phyloP scores from a whole-genome alignment of 2,329 filamentous ascomycete species.

The Xylariaceae sp. region DNA sequence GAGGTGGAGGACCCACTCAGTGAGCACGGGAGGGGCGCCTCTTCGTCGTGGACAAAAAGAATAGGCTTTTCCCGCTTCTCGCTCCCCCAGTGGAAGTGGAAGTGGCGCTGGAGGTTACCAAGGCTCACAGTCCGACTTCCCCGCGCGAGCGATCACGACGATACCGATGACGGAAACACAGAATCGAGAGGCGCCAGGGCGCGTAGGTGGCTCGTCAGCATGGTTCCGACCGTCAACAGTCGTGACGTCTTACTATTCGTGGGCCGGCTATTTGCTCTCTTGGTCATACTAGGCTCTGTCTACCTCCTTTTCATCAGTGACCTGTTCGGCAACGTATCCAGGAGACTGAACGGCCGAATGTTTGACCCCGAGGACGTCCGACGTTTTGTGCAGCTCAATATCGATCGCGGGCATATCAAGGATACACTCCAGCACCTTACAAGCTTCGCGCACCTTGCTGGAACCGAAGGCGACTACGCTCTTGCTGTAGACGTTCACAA shows the following conservation, averaged over 20 bases:
- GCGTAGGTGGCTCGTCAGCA: constrained; percentile 29
- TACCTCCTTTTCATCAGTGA: constrained; percentile 85
- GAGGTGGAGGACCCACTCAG: constrained; percentile 67
- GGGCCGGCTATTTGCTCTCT: constrained; percentile 66
- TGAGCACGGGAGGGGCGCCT: constrained; percentile 26
- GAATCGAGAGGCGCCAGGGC: constrained; percentile 22
- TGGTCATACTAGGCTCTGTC: constrained; percentile 69
- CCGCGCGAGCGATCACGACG: constrained; percentile 29
- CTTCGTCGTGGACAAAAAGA: constrained; percentile 48
- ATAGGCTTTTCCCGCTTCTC: constrained; percentile 41
- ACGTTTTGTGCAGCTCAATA: constrained; percentile 64
- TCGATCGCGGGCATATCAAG: constrained; percentile 64
- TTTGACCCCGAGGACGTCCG: constrained; percentile 83
- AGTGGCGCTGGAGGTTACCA: constrained; percentile 50
- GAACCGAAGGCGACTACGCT: constrained; percentile 87
- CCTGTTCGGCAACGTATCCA: constrained; percentile 63
- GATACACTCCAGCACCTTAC: constrained; percentile 74
- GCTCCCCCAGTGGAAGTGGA: constrained; percentile 52
- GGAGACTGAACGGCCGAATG: constrained; percentile 60
- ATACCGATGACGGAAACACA: constrained; percentile 10
- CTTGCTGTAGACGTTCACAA: constrained; percentile 79
- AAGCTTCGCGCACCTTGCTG: constrained; percentile 81
- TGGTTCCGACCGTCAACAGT: constrained; percentile 35
- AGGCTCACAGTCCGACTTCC: constrained; percentile 44
- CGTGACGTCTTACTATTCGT: constrained; percentile 54